Evolutionary conservation across 148 eudicot species (phyloP).

Genomic region (Amaranthus palmeri): DNA sequence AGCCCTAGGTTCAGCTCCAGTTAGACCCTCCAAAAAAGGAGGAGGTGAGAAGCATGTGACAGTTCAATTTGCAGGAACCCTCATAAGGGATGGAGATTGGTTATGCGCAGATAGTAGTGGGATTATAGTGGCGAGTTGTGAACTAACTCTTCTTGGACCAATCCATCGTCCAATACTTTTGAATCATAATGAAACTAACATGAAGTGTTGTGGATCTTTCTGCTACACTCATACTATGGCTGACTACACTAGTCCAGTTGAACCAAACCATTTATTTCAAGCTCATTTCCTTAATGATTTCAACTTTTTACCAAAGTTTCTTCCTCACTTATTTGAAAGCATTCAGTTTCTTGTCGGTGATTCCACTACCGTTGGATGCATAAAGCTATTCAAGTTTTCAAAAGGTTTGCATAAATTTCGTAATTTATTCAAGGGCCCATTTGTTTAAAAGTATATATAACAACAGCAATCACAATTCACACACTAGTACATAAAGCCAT

Average conservation of each 20-base stretch:
- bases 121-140: constrained; percentile 9
- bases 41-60: constrained; percentile 22
- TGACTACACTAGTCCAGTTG: constrained; percentile 16
- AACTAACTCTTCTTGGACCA: constrained; percentile 8
- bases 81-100: constrained; percentile 23
- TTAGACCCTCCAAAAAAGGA: constrained; percentile 13
- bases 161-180: neutral
- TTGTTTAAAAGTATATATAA: too few species aligned
- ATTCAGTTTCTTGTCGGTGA: constrained; percentile 18
- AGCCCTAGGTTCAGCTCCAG: constrained; percentile 18
- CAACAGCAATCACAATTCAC: too few species aligned
- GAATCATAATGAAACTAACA: neutral
- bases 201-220: neutral
- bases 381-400: constrained; percentile 20
- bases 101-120: constrained; percentile 24
- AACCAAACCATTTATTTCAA: constrained; percentile 19
- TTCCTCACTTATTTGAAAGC: constrained; percentile 18
- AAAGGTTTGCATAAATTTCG: too few species aligned
- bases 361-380: constrained; percentile 8
- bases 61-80: constrained; percentile 16
- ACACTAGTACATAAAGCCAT: too few species aligned
- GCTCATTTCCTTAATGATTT: constrained; percentile 31
- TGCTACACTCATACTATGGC: constrained; percentile 10
- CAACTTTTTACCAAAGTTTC: constrained; percentile 29
- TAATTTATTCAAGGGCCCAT: too few species aligned